Evolutionary conservation across 208 protist genomes (phyloP).

Genomic region (Leishmania amazonensis): DNA sequence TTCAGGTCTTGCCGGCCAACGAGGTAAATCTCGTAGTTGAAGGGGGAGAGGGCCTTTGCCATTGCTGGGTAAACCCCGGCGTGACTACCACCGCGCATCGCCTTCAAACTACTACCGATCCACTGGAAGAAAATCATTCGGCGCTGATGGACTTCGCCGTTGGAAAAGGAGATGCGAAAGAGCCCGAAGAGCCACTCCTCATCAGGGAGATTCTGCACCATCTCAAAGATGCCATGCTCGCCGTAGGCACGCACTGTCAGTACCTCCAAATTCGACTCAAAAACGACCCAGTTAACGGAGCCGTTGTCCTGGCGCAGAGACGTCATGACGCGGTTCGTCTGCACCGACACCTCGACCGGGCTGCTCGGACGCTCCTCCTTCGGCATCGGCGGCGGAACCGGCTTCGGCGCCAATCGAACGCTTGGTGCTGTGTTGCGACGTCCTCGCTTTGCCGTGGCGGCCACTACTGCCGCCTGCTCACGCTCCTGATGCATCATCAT

Average conservation of each 20-base stretch:
- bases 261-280: constrained; percentile 52
- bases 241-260: constrained; percentile 58
- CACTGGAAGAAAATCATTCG: constrained; percentile 86
- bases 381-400: constrained; percentile 6
- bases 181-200: constrained; percentile 82
- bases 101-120: constrained; percentile 70
- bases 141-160: constrained; percentile 35
- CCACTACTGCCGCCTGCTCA: constrained; percentile 14
- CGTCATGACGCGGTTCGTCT: constrained; percentile 48
- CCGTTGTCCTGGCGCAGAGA: constrained; percentile 68
- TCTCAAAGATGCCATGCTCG: constrained; percentile 73
- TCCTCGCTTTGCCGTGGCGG: constrained; percentile 17
- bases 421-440: constrained; percentile 21
- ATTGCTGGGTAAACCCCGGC: constrained; percentile 63
- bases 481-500: constrained; percentile 63
- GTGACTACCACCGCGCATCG: constrained; percentile 33
- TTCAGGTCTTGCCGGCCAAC: constrained; percentile 69
- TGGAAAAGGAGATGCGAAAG: constrained; percentile 73
- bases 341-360: constrained; percentile 26
- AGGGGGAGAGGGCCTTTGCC: constrained; percentile 61
- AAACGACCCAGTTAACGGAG: constrained; percentile 81
- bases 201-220: constrained; percentile 72
- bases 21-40: constrained; percentile 75
- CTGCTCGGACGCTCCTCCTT: constrained; percentile 13
- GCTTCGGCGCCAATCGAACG: constrained; percentile 7